Evolutionary conservation across 1,284 basidiomycete genomes (phyloP).

Genomic region (Tylopilus orsonianus): DNA sequence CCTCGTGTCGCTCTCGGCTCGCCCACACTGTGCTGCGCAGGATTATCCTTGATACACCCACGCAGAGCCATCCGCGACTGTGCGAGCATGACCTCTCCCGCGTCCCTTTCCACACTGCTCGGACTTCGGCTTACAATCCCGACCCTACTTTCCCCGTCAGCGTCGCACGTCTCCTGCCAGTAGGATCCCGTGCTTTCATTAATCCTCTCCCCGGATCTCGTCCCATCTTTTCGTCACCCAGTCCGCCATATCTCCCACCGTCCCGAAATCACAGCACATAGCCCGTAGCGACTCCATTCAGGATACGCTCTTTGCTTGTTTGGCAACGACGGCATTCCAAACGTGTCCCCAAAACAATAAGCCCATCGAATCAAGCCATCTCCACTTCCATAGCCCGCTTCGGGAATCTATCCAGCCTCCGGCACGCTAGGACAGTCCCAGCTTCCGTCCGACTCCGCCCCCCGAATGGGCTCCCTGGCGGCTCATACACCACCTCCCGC

Average conservation of each 20-base stretch:
- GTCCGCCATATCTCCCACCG: no score
- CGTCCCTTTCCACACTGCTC: background rate
- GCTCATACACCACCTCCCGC: slow-evolving; percentile 1
- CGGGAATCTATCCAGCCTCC: slow-evolving; percentile 12
- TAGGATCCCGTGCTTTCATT: background rate
- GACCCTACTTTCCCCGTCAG: slow-evolving; percentile 6
- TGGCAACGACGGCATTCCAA: slow-evolving; percentile 1
- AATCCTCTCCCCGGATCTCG: slow-evolving; percentile 13
- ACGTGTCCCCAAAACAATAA: slow-evolving; percentile 6
- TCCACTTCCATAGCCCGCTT: slow-evolving; percentile 8
- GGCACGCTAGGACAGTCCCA: no score
- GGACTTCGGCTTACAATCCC: slow-evolving; percentile 8
- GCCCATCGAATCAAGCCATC: slow-evolving; percentile 13
- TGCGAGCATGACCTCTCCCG: background rate
- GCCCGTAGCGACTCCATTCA: background rate
- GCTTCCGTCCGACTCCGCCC: slow-evolving; percentile 16
- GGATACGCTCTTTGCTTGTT: background rate
- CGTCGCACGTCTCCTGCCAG: slow-evolving; percentile 3
- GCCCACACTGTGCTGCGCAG: no score
- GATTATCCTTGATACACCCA: background rate
- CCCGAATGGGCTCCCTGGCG: background rate
- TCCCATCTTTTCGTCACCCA: no score
- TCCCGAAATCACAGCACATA: background rate
- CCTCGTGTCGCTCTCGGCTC: no score
- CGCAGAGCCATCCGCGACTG: background rate